These are phyloP conservation scores for Lipomyces japonicus DNA, from an alignment of 805 yeast species.

Conservation along the genomic window DNA sequence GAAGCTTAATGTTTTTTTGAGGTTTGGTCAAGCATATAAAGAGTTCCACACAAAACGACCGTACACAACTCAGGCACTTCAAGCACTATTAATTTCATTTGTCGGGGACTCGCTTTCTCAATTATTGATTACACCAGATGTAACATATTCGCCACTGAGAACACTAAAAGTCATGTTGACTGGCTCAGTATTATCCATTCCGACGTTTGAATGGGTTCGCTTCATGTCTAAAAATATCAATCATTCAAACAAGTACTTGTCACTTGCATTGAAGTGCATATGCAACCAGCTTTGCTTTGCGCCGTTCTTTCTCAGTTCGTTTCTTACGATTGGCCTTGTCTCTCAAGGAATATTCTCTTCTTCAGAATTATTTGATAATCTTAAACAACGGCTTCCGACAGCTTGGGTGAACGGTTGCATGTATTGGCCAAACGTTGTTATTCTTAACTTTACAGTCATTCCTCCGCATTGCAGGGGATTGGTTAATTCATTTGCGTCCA, in stretches of 20 bases:
- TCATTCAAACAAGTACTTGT: slow-evolving; percentile 15
- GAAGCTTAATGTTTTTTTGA: no score
- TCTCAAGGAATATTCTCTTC: slow-evolving; percentile 17
- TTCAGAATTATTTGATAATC: slow-evolving; percentile 3
- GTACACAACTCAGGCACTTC: slow-evolving; percentile 22
- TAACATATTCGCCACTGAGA: slow-evolving; percentile 9
- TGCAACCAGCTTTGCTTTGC: slow-evolving; percentile 24
- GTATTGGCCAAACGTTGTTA: slow-evolving; percentile 27
- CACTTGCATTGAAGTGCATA: slow-evolving; percentile 16
- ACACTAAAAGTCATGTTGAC: slow-evolving; percentile 23
- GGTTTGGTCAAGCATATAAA: slow-evolving; percentile 10
- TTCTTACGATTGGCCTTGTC: slow-evolving; percentile 18
- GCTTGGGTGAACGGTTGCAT: slow-evolving; percentile 28
- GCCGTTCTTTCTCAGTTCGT: slow-evolving; percentile 23
- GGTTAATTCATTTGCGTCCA: slow-evolving; percentile 20
- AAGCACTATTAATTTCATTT: slow-evolving; percentile 9
- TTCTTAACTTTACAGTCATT: slow-evolving; percentile 23
- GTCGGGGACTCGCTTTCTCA: slow-evolving; percentile 24
- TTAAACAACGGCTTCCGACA: slow-evolving; percentile 22
- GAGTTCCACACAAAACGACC: slow-evolving; percentile 22
- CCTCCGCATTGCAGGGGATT: slow-evolving; percentile 29
- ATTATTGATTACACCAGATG: slow-evolving; percentile 11
- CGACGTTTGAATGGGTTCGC: slow-evolving; percentile 20
- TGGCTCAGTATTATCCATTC: slow-evolving; percentile 18
- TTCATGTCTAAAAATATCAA: slow-evolving; percentile 22